phyloP scores from a whole-genome alignment of 768 basidiomycete genomes.

The Hericium rajendrae region DNA sequence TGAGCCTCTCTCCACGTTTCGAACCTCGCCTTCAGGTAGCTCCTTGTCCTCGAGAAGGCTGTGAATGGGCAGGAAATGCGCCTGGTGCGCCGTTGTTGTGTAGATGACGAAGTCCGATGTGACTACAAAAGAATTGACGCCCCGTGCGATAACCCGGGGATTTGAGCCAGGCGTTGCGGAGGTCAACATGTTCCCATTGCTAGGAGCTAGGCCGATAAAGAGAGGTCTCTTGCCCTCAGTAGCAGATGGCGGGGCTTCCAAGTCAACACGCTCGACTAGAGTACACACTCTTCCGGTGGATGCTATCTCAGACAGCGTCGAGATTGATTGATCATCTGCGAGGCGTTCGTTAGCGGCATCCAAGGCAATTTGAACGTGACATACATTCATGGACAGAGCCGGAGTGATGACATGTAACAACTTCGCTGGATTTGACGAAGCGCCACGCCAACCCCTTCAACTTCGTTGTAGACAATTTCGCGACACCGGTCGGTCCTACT shows the following conservation, averaged over 20 bases:
- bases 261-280: conserved; percentile 1
- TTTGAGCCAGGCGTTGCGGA: conserved; percentile 5
- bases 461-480: not conserved
- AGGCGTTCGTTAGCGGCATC: too few relatives aligned
- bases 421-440: conserved; percentile 12
- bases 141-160: conserved; percentile 33
- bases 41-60: conserved; percentile 17
- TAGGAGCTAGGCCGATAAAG: conserved; percentile 8
- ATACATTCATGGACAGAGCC: conserved; percentile 10
- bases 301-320: too few relatives aligned
- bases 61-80: conserved; percentile 56
- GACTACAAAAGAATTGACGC: conserved; percentile 63
- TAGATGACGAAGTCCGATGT: conserved; percentile 75
- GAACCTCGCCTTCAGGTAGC: conserved; percentile 43
- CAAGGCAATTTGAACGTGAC: not conserved
- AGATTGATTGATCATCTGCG: too few relatives aligned
- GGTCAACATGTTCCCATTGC: conserved; percentile 3
- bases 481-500: not conserved
- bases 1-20: conserved; percentile 84
- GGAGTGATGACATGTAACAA: conserved; percentile 1
- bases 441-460: conserved; percentile 21
- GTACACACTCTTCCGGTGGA: not conserved
- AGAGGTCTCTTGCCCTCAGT: not conserved
- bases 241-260: not conserved
- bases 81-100: conserved; percentile 76